These are phyloP conservation scores for Globisporangium carolinianum DNA, from an alignment of 352 stramenopile species.

Conservation along the genomic window DNA sequence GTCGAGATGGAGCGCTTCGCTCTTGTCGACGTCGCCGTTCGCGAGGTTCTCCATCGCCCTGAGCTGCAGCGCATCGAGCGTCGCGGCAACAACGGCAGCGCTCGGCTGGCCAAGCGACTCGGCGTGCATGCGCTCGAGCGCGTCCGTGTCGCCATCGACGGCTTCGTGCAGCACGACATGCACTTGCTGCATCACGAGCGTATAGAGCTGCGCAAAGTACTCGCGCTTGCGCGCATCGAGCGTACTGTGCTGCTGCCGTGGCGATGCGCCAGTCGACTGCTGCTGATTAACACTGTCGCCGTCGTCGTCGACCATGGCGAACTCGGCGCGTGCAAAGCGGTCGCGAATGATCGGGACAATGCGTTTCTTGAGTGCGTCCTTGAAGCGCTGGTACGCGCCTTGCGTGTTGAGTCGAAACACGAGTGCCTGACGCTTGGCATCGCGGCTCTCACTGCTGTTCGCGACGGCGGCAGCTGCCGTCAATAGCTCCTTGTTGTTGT, in stretches of 20 bases:
- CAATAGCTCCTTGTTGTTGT: neutral
- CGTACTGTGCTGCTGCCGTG: neutral
- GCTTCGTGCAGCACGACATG: slow-evolving; percentile 52
- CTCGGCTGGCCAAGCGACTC: slow-evolving; percentile 14
- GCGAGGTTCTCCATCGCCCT: slow-evolving; percentile 67
- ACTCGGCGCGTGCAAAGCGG: slow-evolving; percentile 25
- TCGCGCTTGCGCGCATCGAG: slow-evolving; percentile 28
- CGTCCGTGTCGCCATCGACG: slow-evolving; percentile 32
- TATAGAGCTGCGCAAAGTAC: slow-evolving; percentile 64
- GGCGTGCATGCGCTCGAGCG: slow-evolving; percentile 27
- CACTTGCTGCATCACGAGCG: slow-evolving; percentile 73
- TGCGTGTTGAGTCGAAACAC: slow-evolving; percentile 77
- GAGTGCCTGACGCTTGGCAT: slow-evolving; percentile 66
- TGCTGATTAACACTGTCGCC: slow-evolving; percentile 8
- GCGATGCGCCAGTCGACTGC: neutral
- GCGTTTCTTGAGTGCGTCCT: slow-evolving; percentile 77
- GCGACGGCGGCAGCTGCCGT: neutral
- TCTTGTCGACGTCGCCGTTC: slow-evolving; percentile 58
- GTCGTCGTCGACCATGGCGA: slow-evolving; percentile 16
- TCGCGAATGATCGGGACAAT: slow-evolving; percentile 70
- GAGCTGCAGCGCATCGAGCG: slow-evolving; percentile 31
- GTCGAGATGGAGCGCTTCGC: slow-evolving; percentile 55
- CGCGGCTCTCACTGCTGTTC: slow-evolving; percentile 13
- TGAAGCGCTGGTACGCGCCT: slow-evolving; percentile 74
- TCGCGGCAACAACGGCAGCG: slow-evolving; percentile 17